Conservation (phyloP, 2,329 filamentous ascomycete species). For the Colletotrichum paranaense region DNA sequence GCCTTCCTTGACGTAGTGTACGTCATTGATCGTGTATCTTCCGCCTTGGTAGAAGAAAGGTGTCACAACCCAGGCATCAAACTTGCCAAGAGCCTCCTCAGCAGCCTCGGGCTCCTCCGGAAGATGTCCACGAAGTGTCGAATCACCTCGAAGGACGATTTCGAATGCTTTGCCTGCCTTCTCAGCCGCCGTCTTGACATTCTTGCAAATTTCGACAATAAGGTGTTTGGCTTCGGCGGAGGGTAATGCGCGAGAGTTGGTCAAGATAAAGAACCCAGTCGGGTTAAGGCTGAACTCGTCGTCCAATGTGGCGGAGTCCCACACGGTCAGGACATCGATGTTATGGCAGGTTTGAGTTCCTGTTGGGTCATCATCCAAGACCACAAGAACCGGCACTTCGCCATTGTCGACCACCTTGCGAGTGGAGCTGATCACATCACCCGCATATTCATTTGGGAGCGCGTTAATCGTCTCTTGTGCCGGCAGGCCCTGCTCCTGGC, state of each 20-base stretch:
- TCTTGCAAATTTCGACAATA: constrained; percentile 61
- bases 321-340: constrained; percentile 65
- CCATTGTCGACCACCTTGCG: constrained; percentile 35
- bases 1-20: constrained; percentile 68
- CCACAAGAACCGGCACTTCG: constrained; percentile 45
- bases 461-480: constrained; percentile 38
- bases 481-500: constrained; percentile 28
- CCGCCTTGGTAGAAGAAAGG: constrained; percentile 71
- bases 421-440: constrained; percentile 39
- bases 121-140: constrained; percentile 67
- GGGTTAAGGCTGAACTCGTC: constrained; percentile 36
- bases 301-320: constrained; percentile 50
- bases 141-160: constrained; percentile 67
- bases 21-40: constrained; percentile 65
- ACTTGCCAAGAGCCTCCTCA: constrained; percentile 59
- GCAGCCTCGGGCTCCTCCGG: constrained; percentile 65
- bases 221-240: constrained; percentile 58
- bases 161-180: constrained; percentile 56
- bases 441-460: constrained; percentile 39
- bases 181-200: constrained; percentile 57
- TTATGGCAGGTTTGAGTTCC: constrained; percentile 72
- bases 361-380: constrained; percentile 67
- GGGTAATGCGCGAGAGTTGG: constrained; percentile 67
- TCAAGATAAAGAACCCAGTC: constrained; percentile 69
- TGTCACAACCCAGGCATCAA: constrained; percentile 65